Percentiles rank a stretch among this genome's conserved stretches.
phyloP scores from a whole-genome alignment of 305 asterid species.

The Fraxinus baroniana region DNA sequence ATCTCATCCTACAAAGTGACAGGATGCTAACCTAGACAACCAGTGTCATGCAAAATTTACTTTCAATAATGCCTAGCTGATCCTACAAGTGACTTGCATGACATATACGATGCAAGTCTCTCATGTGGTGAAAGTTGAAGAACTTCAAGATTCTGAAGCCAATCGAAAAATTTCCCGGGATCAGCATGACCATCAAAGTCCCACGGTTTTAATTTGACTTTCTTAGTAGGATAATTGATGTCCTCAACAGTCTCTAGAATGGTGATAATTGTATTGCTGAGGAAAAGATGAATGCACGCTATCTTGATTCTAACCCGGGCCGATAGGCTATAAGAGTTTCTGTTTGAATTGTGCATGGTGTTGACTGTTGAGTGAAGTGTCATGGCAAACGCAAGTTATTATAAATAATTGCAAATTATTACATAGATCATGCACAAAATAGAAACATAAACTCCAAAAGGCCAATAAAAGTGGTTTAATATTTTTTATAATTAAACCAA shows the following conservation, averaged over 20 bases:
- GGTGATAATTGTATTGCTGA: neutral
- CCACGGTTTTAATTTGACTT: neutral
- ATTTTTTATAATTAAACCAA: too few relatives aligned
- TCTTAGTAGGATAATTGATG: neutral
- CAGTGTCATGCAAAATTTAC: too few relatives aligned
- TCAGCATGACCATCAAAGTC: neutral
- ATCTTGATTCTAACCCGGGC: neutral
- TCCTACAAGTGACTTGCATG: too few relatives aligned
- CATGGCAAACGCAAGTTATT: neutral
- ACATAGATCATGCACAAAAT: neutral
- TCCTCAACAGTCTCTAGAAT: neutral
- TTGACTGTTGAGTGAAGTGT: neutral
- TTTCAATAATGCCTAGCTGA: too few relatives aligned
- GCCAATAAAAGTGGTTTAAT: neutral
- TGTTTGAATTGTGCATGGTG: neutral
- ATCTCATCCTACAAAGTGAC: neutral
- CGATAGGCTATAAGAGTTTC: neutral
- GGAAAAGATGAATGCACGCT: neutral
- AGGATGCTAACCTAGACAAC: neutral
- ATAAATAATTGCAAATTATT: neutral
- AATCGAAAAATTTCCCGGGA: neutral
- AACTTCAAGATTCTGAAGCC: neutral
- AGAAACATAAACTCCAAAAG: neutral
- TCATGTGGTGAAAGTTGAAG: too few relatives aligned
- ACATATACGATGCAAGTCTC: too few relatives aligned